phyloP scores from a whole-genome alignment of 176 grass and related monocot genomes.

The Ananas comosus region DNA sequence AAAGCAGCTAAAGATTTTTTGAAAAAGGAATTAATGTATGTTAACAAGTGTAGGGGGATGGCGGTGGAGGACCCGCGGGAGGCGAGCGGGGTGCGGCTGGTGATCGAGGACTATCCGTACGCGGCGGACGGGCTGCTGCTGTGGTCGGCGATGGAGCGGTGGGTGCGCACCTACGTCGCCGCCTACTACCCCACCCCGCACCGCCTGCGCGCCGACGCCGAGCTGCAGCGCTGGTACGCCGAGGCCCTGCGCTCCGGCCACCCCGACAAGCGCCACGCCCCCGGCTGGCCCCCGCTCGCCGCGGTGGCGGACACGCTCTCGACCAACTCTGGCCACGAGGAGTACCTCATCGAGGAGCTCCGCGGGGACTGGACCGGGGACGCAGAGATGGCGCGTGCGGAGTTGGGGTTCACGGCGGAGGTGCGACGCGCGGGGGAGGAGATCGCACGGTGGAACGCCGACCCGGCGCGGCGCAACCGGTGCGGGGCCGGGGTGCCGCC shows the following conservation, averaged over 20 bases:
- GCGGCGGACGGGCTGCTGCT: slow-evolving; percentile 71
- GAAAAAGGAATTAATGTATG: too few relatives aligned
- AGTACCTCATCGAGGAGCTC: slow-evolving; percentile 53
- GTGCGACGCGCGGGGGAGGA: slow-evolving; percentile 49
- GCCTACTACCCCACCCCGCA: slow-evolving; percentile 37
- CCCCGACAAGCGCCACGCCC: slow-evolving; percentile 58
- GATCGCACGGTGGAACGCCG: slow-evolving; percentile 43
- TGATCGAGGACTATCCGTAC: slow-evolving; percentile 74
- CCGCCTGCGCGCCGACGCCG: slow-evolving; percentile 32
- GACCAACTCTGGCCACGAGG: slow-evolving; percentile 63
- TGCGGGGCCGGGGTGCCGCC: slow-evolving; percentile 59
- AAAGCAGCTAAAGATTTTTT: too few relatives aligned
- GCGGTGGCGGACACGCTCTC: slow-evolving; percentile 59
- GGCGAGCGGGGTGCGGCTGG: slow-evolving; percentile 49
- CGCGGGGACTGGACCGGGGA: slow-evolving; percentile 41
- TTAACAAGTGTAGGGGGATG: too few relatives aligned
- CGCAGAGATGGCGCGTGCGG: slow-evolving; percentile 28
- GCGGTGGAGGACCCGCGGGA: slow-evolving; percentile 52
- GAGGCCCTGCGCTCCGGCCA: slow-evolving; percentile 61
- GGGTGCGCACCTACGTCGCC: slow-evolving; percentile 55
- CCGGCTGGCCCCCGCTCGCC: slow-evolving; percentile 63
- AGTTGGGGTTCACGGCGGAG: neutral
- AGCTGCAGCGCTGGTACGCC: slow-evolving; percentile 65
- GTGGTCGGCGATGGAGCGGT: slow-evolving; percentile 60
- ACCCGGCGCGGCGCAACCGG: slow-evolving; percentile 44